Conservation (phyloP, 805 yeast genomes). For the Candida hungchunana region DNA sequence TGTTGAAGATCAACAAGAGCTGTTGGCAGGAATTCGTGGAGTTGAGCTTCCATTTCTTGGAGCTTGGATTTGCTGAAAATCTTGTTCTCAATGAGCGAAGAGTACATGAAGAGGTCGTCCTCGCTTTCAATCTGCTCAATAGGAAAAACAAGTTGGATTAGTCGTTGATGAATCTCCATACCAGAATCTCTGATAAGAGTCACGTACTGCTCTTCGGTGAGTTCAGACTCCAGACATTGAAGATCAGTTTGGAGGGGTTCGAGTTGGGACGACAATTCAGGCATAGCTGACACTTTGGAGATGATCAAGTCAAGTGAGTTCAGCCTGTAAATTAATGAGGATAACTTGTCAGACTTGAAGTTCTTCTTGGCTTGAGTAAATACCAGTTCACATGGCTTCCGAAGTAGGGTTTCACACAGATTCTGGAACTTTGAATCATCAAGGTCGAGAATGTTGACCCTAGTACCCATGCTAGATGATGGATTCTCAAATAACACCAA, state of each 20-base stretch:
- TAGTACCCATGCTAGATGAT: neutral
- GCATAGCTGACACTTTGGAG: conserved; percentile 46
- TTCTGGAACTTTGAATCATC: conserved; percentile 31
- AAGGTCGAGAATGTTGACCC: conserved; percentile 36
- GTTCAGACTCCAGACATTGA: conserved; percentile 31
- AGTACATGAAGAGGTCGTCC: conserved; percentile 58
- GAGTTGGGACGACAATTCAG: conserved; percentile 33
- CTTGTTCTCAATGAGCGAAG: conserved; percentile 60
- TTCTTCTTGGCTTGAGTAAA: conserved; percentile 26
- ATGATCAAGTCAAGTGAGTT: conserved; percentile 59
- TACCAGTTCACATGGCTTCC: conserved; percentile 32
- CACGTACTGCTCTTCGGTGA: conserved; percentile 44
- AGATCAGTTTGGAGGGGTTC: conserved; percentile 32
- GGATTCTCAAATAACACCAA: conserved; percentile 41
- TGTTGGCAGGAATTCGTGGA: conserved; percentile 52
- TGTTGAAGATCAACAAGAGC: conserved; percentile 59
- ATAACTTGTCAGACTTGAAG: conserved; percentile 17
- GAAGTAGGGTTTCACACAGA: conserved; percentile 40
- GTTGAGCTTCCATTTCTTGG: conserved; percentile 36
- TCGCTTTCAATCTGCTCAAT: conserved; percentile 45
- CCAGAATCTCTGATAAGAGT: conserved; percentile 48
- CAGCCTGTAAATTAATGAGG: conserved; percentile 39
- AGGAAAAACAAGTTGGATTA: conserved; percentile 70
- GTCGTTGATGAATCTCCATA: conserved; percentile 54
- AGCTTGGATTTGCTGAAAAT: conserved; percentile 44